Conservation (phyloP, 257 asterid genomes). For the Solanum etuberosum region DNA sequence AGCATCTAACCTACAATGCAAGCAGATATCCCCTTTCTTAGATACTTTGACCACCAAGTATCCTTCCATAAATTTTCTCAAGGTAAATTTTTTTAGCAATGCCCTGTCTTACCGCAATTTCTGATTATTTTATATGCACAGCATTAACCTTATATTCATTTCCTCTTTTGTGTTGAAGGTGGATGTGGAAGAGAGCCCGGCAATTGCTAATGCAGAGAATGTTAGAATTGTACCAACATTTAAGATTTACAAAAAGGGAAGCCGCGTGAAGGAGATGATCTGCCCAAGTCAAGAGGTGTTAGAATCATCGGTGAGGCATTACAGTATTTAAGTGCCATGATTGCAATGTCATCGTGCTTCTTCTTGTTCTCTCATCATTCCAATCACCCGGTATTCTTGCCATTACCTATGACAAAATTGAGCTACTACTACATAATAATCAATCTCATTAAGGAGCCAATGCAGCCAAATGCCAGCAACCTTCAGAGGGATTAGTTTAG, state of each 20-base stretch:
- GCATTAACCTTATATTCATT: neutral
- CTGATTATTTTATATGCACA: neutral
- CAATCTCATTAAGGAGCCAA: slow-evolving; percentile 44
- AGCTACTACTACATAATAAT: slow-evolving; percentile 30
- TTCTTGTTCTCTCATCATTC: slow-evolving; percentile 3
- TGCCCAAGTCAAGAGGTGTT: slow-evolving; percentile 71
- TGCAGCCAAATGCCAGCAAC: slow-evolving; percentile 33
- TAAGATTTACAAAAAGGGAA: slow-evolving; percentile 60
- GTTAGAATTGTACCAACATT: slow-evolving; percentile 66
- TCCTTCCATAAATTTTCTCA: slow-evolving; percentile 19
- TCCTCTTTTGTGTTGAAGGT: slow-evolving; percentile 35
- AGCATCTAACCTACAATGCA: slow-evolving; percentile 11
- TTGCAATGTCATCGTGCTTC: slow-evolving; percentile 3
- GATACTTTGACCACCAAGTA: slow-evolving; percentile 3
- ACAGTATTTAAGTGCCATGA: slow-evolving; percentile 28
- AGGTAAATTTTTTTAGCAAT: neutral
- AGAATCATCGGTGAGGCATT: slow-evolving; percentile 78
- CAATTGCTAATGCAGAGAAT: slow-evolving; percentile 53
- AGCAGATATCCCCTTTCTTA: slow-evolving; percentile 9
- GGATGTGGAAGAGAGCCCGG: slow-evolving; percentile 51
- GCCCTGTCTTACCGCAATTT: neutral
- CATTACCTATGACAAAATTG: slow-evolving; percentile 29
- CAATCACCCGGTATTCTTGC: neutral
- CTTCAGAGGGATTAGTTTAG: slow-evolving; percentile 28
- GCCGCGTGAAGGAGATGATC: slow-evolving; percentile 69